Evolutionary conservation across 495 filamentous ascomycete species (phyloP), one percentile per base, ranked within the genome.

Genomic region (Aspergillus coremiiformis): DNA sequence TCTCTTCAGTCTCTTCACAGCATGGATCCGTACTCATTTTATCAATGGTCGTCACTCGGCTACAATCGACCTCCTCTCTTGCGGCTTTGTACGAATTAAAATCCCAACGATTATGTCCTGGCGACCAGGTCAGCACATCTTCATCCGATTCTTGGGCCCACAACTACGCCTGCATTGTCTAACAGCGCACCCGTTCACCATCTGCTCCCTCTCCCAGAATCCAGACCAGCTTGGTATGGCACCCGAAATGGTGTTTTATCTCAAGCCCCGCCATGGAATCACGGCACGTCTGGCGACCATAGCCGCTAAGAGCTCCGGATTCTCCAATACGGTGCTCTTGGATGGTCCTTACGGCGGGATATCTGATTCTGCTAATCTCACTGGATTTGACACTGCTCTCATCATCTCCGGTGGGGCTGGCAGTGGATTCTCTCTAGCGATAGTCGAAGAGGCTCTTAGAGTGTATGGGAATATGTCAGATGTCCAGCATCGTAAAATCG

Each of bases 321-420:
- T 51, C 7, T 48, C 52, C 0, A 55, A 68, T 22, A 62, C 58
- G 2, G 72, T 79, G 3, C 48, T 73, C 11, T 47, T 81, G 1
- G 76, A 79, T 35, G 77, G 78, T 1, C 76, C 76, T 0, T 79
- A 79, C 49, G 76, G 78, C 12, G 77, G 78, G 9, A 52, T 76
- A 44, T 60, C 57, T 44, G 42, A 51, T 19, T 44, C 57, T 21
- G 44, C 49, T 24, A 6, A 19, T n/a, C 60, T 60, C 44, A 50
- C 52, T 17, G 56, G 45, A 19, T 70, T 66, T 21, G 70, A 76
- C 26, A 69, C 61, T 4, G 43, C 66, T 2, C 51, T 83, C 6
- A 63, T 81, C 27, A 65, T 83, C 12, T 70, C 77, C 0, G 79
- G 80, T n/a, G 80, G 80, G 0, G 74, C 78, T 0, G 79, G 80